phyloP scores from a whole-genome alignment of 805 yeast species.

The Grigorovia transvaalensis region DNA sequence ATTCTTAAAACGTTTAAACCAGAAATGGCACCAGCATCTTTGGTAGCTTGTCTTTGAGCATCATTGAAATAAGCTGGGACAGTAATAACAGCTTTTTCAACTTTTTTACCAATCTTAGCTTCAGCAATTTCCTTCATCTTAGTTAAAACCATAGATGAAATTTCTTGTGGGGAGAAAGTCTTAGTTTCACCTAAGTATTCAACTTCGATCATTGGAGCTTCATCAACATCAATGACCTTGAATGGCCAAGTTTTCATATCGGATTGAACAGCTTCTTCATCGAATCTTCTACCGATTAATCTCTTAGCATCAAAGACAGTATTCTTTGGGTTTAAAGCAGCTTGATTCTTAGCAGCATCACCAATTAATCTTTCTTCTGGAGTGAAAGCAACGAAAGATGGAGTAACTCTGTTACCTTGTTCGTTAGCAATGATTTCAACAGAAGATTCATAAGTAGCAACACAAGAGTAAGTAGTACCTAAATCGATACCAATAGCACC shows the following conservation, averaged over 20 bases:
- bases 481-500: slow-evolving; percentile 99
- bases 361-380: slow-evolving; percentile 89
- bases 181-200: slow-evolving; percentile 78
- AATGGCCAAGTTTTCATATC: slow-evolving; percentile 85
- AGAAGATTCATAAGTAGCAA: slow-evolving; percentile 86
- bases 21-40: slow-evolving; percentile 95
- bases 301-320: slow-evolving; percentile 90
- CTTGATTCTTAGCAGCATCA: slow-evolving; percentile 97
- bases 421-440: slow-evolving; percentile 96
- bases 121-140: slow-evolving; percentile 92
- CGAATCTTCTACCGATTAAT: slow-evolving; percentile 81
- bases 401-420: slow-evolving; percentile 97
- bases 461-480: slow-evolving; percentile 92
- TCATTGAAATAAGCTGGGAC: slow-evolving; percentile 97
- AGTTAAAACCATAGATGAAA: slow-evolving; percentile 82
- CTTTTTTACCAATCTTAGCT: slow-evolving; percentile 69
- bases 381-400: slow-evolving; percentile 92
- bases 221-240: slow-evolving; percentile 60
- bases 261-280: slow-evolving; percentile 65
- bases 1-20: slow-evolving; percentile 92
- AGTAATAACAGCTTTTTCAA: slow-evolving; percentile 86
- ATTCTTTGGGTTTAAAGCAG: slow-evolving; percentile 84
- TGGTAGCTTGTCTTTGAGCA: slow-evolving; percentile 96
- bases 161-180: slow-evolving; percentile 87
- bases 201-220: slow-evolving; percentile 74